Conservation (phyloP, 768 basidiomycete species). For the Galerina marginata region DNA sequence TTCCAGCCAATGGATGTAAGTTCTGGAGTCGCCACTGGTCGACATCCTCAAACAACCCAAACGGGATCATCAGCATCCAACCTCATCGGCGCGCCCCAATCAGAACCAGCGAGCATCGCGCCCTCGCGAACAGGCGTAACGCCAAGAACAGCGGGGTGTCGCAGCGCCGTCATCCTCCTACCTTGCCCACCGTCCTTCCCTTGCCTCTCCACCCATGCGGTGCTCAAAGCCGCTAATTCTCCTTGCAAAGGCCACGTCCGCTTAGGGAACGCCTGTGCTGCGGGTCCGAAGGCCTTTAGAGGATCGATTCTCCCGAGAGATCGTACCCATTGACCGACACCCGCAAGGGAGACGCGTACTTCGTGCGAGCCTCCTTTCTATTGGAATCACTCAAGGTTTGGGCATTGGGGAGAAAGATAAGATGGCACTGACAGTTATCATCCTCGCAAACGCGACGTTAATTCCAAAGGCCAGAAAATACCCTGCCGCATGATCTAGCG, state of each 20-base stretch:
- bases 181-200: slow-evolving; percentile 15
- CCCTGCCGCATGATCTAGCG: slow-evolving; percentile 63
- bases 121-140: slow-evolving; percentile 48
- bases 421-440: slow-evolving; percentile 44
- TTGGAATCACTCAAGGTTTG: background rate
- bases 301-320: slow-evolving; percentile 53
- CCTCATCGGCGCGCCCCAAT: slow-evolving; percentile 32
- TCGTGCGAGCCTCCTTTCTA: slow-evolving; percentile 69
- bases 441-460: slow-evolving; percentile 57
- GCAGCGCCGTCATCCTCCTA: slow-evolving; percentile 45
- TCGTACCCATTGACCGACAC: slow-evolving; percentile 60
- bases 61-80: slow-evolving; percentile 32
- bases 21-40: background rate
- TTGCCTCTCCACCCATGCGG: slow-evolving; percentile 30
- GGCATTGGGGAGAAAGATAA: background rate
- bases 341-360: slow-evolving; percentile 62
- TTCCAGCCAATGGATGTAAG: no score
- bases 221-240: slow-evolving; percentile 42
- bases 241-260: slow-evolving; percentile 34
- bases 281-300: slow-evolving; percentile 42
- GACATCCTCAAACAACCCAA: slow-evolving; percentile 6
- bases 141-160: slow-evolving; percentile 50
- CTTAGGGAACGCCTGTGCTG: slow-evolving; percentile 44
- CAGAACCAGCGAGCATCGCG: background rate
- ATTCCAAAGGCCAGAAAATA: slow-evolving; percentile 66